Evolutionary conservation across 1,139 yeast genomes (phyloP).

Genomic region (Sugiyamaella paludigena): DNA sequence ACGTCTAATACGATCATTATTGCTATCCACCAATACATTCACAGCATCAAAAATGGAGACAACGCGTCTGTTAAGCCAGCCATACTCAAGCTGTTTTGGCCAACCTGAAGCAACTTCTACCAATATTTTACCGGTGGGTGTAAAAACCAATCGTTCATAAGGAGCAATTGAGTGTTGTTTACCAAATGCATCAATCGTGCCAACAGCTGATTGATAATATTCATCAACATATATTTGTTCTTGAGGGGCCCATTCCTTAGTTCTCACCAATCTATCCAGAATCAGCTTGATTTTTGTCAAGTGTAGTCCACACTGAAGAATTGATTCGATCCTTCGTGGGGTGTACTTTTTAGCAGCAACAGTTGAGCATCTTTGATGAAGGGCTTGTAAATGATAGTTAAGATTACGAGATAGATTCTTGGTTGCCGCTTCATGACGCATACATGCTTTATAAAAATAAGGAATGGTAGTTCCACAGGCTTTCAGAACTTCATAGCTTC

Average conservation of each 20-base stretch:
- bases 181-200: constrained; percentile 82
- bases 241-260: constrained; percentile 37
- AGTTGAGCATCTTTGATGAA: constrained; percentile 18
- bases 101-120: constrained; percentile 81
- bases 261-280: constrained; percentile 51
- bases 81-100: constrained; percentile 85
- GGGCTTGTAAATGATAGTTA: constrained; percentile 28
- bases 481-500: constrained; percentile 68
- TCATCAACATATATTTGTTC: constrained; percentile 41
- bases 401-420: constrained; percentile 52
- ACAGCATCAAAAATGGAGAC: constrained; percentile 72
- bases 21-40: constrained; percentile 39
- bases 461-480: constrained; percentile 82
- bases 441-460: constrained; percentile 86
- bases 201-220: constrained; percentile 54
- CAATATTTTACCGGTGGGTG: constrained; percentile 86
- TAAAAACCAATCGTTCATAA: constrained; percentile 66
- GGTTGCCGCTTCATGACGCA: constrained; percentile 90
- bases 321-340: constrained; percentile 59
- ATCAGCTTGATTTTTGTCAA: constrained; percentile 68
- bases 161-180: constrained; percentile 38
- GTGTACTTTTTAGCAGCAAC: constrained; percentile 43
- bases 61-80: constrained; percentile 83
- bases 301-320: constrained; percentile 69
- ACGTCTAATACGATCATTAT: background rate